Evolutionary conservation across 331 rosid species (phyloP).

Genomic region (Arachis monticola): DNA sequence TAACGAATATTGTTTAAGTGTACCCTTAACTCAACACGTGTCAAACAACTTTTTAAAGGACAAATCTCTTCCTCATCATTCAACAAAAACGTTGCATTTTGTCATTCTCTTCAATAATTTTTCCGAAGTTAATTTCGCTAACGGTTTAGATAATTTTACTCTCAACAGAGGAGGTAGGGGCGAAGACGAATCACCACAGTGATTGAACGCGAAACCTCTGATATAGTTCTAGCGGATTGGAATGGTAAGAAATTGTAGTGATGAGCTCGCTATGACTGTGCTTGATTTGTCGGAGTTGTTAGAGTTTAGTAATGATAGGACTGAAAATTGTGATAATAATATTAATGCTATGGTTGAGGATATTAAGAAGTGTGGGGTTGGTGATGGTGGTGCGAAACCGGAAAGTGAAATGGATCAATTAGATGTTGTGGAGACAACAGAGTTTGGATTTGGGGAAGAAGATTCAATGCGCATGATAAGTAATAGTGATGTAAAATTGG

Average conservation of each 20-base stretch:
- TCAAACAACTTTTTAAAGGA: too few relatives aligned
- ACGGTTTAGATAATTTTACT: slow-evolving; percentile 58
- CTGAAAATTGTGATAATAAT: slow-evolving; percentile 14
- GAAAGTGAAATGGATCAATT: not conserved
- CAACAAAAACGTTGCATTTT: too few relatives aligned
- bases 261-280: slow-evolving; percentile 41
- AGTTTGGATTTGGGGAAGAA: not conserved
- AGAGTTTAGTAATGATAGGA: slow-evolving; percentile 26
- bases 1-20: too few relatives aligned
- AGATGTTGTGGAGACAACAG: not conserved
- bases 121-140: slow-evolving; percentile 56
- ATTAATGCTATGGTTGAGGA: not conserved
- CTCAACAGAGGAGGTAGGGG: slow-evolving; percentile 46
- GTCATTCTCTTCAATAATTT: slow-evolving; percentile 68
- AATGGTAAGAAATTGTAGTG: slow-evolving; percentile 61
- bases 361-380: not conserved
- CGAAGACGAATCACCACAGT: slow-evolving; percentile 29
- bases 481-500: slow-evolving; percentile 40
- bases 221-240: slow-evolving; percentile 60
- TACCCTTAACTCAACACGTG: too few relatives aligned
- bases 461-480: not conserved
- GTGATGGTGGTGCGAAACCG: not conserved
- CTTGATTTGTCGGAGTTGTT: slow-evolving; percentile 51
- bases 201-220: slow-evolving; percentile 37
- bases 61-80: too few relatives aligned